Base-by-base conservation (phyloP, 169 alveolate species). In the Cryptosporidium viatorum region DNA sequence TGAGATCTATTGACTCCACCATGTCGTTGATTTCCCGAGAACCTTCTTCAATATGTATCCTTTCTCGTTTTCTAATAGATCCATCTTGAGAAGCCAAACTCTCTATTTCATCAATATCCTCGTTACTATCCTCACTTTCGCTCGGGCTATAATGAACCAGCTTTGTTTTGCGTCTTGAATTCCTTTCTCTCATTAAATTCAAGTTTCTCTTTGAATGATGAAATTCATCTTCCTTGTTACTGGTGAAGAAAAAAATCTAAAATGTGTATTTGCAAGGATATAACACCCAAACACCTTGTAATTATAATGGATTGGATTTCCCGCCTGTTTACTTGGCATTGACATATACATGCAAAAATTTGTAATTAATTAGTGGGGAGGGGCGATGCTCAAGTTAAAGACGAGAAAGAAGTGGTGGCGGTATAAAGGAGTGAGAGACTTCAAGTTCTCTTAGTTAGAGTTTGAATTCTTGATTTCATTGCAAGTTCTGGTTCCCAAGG, bases 1-100 rank as follows among this genome's bases (percentile, higher is more conserved):
- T 74, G 35, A 74, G 60, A 58, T 74, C 86, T 35, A 74, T 35
- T 21, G 55, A 35, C 65, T 74, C 86, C 21, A 59, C 86, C 59
- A 74, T 5, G 9, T 58, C 71, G 29, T 29, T 29, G 29, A 59
- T 35, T 23, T 52, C 41, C 8, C 58, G 71, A n/a, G 26, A 52
- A 16, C 37, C 16, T 51, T 18, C 48, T 26, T 39, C 35, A 21
- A 14, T 18, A 35, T 16, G 14, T 43, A 16, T 71, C 21, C 26
- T 71, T 33, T 39, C 52, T 14, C 29, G 59, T 41, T 26, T 37
- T 37, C n/a, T 43, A 29, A 23, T 23, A 55, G 60, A 35, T 58
- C 33, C 86, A 16, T 23, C 26, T 23, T 26, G 50, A n/a, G 69
- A 37, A 50, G 23, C 69, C 26, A 71, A 21, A 16, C 59, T 58